Base-by-base conservation (phyloP, 2,329 filamentous ascomycete species). In the Cladosporium sp. region DNA sequence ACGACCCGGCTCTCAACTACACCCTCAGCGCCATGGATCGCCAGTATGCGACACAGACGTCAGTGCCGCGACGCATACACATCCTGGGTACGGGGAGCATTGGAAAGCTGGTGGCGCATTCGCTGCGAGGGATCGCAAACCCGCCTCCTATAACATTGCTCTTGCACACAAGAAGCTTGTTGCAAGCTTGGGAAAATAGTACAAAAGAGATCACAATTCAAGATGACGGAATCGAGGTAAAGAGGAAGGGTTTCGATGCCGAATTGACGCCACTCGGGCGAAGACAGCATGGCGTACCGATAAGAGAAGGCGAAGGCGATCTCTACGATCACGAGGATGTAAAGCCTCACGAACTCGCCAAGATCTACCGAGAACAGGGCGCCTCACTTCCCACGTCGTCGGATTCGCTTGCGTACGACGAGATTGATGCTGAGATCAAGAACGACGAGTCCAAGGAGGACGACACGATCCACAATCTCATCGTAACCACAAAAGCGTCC, bases 1-100 rank as follows among this genome's bases (percentile, higher is more conserved):
- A 32, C 24, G 44, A 57, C 41, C 28, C 41, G 18, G 36, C 28
- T 21, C n/a, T 55, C 49, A 38, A 61, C 54, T 51, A 64, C 47
- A 26, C 52, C 15, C 66, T 72, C 58, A 72, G 68, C n/a, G 67
- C 72, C 2, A 71, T 71, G 18, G 73, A 76, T 52, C 66, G 65
- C 34, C 75, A 76, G 59, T 75, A 76, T 65, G 71, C 72, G 18
- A 62, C 69, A 1, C 69, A 68, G 26, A 65, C 59, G 3, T 65
- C 59, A 38, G 65, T 75, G 3, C 74, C 73, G n/a, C 74, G 81
- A 67, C 84, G 88, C 38, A 89, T 96, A 68, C 88, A 95, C 74
- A 84, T 97, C 58, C 80, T 97, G 3, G 93, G 94, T 12, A 76
- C 91, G 12, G 93, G 93, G 41, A 96, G 92, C 74, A 83, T 97